phyloP scores from a whole-genome alignment of 805 yeast genomes.

The Millerozyma miso region DNA sequence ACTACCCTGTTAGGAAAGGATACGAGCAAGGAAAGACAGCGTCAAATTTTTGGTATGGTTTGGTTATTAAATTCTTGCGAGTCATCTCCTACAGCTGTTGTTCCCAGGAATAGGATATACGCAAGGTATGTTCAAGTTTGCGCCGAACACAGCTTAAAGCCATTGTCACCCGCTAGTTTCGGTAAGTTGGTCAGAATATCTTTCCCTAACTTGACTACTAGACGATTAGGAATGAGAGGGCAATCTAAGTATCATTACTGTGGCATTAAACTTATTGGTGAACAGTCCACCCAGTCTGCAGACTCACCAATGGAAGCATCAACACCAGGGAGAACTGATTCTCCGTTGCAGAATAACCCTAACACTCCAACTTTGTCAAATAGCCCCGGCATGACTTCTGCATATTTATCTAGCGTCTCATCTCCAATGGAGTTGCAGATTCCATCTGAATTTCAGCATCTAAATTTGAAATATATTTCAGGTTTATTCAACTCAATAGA shows the following conservation, averaged over 20 bases:
- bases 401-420: background rate
- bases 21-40: slow-evolving; percentile 47
- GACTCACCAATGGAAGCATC: slow-evolving; percentile 5
- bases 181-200: slow-evolving; percentile 67
- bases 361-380: slow-evolving; percentile 5
- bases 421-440: slow-evolving; percentile 4
- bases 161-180: slow-evolving; percentile 73
- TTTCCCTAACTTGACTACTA: slow-evolving; percentile 64
- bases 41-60: slow-evolving; percentile 77
- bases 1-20: slow-evolving; percentile 8
- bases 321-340: slow-evolving; percentile 5
- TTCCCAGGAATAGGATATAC: slow-evolving; percentile 40
- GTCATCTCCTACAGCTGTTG: slow-evolving; percentile 37
- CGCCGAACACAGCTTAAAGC: slow-evolving; percentile 41
- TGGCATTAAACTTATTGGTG: slow-evolving; percentile 53
- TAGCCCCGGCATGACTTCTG: slow-evolving; percentile 6
- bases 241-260: slow-evolving; percentile 84
- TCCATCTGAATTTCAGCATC: slow-evolving; percentile 10
- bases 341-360: slow-evolving; percentile 7
- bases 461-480: slow-evolving; percentile 27
- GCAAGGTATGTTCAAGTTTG: slow-evolving; percentile 39
- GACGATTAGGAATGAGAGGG: slow-evolving; percentile 79
- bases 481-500: slow-evolving; percentile 22
- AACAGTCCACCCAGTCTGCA: slow-evolving; percentile 19
- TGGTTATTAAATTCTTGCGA: slow-evolving; percentile 73